Evolutionary conservation across 306 rosid genomes (phyloP), one percentile per base, ranked within the genome.

Genomic region (Prunus salicina): DNA sequence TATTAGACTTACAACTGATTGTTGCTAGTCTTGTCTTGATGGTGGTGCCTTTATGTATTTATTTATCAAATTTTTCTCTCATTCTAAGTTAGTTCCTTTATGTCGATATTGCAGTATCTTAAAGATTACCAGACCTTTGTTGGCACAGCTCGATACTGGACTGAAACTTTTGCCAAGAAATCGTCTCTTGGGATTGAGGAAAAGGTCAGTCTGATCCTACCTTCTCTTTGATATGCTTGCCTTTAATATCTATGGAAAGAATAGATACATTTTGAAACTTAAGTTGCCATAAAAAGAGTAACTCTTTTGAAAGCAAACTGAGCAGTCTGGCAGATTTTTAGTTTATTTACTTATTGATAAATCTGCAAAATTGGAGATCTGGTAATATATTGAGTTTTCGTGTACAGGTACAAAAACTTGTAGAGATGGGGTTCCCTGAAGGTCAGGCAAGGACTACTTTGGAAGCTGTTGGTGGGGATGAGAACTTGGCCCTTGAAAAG

Each of bases 351-450:
- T 50, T 20, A 24, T 25, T 34, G 38, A 67, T 32, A 57, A 24
- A 60, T 70, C 41, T 19, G n/a, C 51, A 53, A 49, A 51, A 12
- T 34, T 30, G 32, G 73, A 27, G 65, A 58, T 68, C 16, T 16
- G 27, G 5, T 63, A 68, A 72, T 56, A 22, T 58, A 30, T 38
- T 76, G 45, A 25, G 3, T 76, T 67, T 73, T 72, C 12, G 61
- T 53, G 64, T 79, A 61, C 91, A 95, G 99, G 97, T 95, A 66
- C 90, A 92, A 84, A 92, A 82, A 51, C 93, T 95, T 1, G 87
- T 84, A 15, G 99, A 95, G 86, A 95, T 95, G 99, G 99, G 99
- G 38, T 95, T 95, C 82, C 87, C 93, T 1, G 97, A 95, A 80
- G 87, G 87, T 83, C 93, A 76, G 73, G 99, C 82, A 75, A 90